phyloP scores from a whole-genome alignment of 148 eudicot genomes.

The Cornus kousa region DNA sequence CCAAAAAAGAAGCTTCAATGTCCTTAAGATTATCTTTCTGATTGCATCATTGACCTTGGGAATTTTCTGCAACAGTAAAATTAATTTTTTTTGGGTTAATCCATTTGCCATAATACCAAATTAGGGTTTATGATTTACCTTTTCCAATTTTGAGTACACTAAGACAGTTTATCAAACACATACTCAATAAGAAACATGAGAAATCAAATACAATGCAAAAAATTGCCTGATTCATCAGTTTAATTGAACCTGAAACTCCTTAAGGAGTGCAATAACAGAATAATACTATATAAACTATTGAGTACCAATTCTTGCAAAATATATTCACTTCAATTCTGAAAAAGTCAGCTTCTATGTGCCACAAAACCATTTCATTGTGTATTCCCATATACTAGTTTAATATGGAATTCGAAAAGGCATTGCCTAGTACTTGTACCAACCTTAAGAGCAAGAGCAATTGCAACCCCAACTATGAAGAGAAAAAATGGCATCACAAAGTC shows the following conservation, averaged over 20 bases:
- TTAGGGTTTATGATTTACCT: neutral
- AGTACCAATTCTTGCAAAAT: too few species aligned
- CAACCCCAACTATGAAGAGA: constrained; percentile 37
- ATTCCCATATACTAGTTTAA: neutral
- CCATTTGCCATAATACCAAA: neutral
- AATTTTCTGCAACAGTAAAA: constrained; percentile 31
- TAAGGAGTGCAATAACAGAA: neutral
- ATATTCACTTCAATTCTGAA: too few species aligned
- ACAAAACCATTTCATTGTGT: too few species aligned
- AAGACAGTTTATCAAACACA: too few species aligned
- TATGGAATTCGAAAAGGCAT: neutral
- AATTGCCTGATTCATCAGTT: neutral
- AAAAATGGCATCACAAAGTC: constrained; percentile 42
- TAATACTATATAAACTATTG: too few species aligned
- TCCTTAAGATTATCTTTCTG: constrained; percentile 35
- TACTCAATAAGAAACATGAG: neutral
- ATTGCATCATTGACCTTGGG: constrained; percentile 29
- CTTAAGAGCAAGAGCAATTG: constrained; percentile 39
- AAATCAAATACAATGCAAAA: neutral
- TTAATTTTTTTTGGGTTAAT: neutral
- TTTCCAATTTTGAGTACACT: too few species aligned
- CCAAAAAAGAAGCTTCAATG: constrained; percentile 51
- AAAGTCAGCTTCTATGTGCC: too few species aligned
- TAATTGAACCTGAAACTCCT: neutral
- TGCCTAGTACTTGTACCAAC: constrained; percentile 4